phyloP scores from a whole-genome alignment of 805 yeast species.

The Metschnikowia continentalis region DNA sequence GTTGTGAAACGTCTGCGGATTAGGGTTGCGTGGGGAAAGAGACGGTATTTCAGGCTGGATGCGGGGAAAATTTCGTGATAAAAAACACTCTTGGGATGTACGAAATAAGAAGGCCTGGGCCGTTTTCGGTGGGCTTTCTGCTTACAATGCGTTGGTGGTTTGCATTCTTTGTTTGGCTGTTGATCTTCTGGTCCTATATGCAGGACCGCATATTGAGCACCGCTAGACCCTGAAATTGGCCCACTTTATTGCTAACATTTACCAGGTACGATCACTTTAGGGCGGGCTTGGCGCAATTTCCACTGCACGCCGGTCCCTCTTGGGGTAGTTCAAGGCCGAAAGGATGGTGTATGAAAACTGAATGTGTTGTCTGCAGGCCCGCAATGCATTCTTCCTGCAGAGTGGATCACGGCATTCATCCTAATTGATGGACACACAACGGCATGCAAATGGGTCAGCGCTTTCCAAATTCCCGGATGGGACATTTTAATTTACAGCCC shows the following conservation, averaged over 20 bases:
- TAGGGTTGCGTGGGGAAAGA: background rate
- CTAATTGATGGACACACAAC: background rate
- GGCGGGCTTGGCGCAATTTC: background rate
- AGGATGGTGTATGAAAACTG: background rate
- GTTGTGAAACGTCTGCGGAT: conserved; percentile 4
- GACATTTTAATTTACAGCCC: background rate
- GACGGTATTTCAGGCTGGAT: background rate
- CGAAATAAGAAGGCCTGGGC: background rate
- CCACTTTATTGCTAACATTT: too few species aligned
- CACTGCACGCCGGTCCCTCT: background rate
- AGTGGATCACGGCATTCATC: background rate
- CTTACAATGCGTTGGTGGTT: background rate
- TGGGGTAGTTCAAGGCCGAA: background rate
- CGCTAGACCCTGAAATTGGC: too few species aligned
- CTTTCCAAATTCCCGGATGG: background rate
- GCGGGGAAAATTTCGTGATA: background rate
- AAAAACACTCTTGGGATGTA: background rate
- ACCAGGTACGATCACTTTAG: too few species aligned
- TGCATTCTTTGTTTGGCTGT: background rate
- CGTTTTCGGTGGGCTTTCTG: background rate
- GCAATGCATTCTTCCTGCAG: background rate
- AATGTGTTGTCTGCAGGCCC: background rate
- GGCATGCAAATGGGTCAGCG: background rate
- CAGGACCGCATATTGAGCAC: background rate
- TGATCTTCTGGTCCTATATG: background rate